phyloP scores from a whole-genome alignment of 331 rosid genomes.

The Quercus tomentella region DNA sequence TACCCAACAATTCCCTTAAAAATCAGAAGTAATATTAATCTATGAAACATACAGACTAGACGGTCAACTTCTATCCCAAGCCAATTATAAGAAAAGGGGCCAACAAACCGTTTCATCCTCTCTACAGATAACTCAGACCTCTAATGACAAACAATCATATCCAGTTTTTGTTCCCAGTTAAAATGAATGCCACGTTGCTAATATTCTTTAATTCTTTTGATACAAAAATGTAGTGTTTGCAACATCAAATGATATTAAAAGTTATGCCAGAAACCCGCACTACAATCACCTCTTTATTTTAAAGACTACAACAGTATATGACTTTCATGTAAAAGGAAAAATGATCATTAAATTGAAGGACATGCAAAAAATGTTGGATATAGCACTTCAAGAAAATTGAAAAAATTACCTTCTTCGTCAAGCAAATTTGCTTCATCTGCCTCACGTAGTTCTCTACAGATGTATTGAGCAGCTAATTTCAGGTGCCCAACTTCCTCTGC shows the following conservation, averaged over 20 bases:
- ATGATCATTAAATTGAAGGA: not conserved
- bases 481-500: conserved; percentile 63
- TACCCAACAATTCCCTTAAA: no score
- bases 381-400: not conserved
- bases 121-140: no score
- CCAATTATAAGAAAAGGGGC: no score
- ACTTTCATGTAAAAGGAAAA: not conserved
- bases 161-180: not conserved
- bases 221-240: not conserved
- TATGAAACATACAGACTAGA: no score
- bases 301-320: not conserved
- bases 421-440: conserved; percentile 89
- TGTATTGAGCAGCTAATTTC: conserved; percentile 61
- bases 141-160: not conserved
- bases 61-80: no score
- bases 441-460: conserved; percentile 55
- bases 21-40: no score
- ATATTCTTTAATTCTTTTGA: not conserved
- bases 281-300: not conserved
- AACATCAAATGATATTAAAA: not conserved
- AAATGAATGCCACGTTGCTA: not conserved
- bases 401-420: conserved; percentile 72
- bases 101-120: no score
- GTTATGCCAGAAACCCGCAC: not conserved
- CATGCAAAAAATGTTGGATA: not conserved